Conservation (phyloP, 768 basidiomycete genomes). For the Suillus alpinus region DNA sequence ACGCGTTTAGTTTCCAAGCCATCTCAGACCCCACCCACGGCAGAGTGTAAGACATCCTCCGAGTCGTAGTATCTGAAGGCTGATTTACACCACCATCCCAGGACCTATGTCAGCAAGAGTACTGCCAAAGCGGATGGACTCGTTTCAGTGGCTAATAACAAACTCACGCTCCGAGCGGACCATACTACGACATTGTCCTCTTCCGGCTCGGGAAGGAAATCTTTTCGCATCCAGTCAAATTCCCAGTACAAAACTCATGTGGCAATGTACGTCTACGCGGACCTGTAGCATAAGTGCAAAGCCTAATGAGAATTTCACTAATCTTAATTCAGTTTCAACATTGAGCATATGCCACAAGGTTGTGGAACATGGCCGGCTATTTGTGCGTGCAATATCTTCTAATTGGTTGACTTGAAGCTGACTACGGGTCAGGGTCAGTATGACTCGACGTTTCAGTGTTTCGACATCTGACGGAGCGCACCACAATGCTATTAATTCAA, state of each 20-base stretch:
- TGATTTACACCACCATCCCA: slow-evolving; percentile 11
- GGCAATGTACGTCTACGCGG: slow-evolving; percentile 22
- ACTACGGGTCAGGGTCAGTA: slow-evolving; percentile 23
- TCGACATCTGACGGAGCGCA: slow-evolving; percentile 4
- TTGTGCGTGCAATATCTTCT: slow-evolving; percentile 22
- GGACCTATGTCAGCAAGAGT: slow-evolving; percentile 42
- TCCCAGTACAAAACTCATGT: slow-evolving; percentile 31
- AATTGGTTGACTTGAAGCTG: background rate
- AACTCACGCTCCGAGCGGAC: slow-evolving; percentile 32
- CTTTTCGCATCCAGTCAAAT: slow-evolving; percentile 34
- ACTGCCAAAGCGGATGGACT: slow-evolving; percentile 55
- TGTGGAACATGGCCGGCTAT: slow-evolving; percentile 39
- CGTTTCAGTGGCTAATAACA: slow-evolving; percentile 49
- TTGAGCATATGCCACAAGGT: slow-evolving; percentile 36
- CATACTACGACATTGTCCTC: slow-evolving; percentile 28
- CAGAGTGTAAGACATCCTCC: slow-evolving; percentile 23
- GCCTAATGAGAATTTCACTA: background rate
- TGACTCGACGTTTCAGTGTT: background rate
- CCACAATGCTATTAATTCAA: background rate
- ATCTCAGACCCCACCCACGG: slow-evolving; percentile 35
- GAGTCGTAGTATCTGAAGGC: background rate
- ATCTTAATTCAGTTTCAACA: slow-evolving; percentile 28
- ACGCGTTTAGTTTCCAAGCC: slow-evolving; percentile 17
- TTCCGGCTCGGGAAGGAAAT: slow-evolving; percentile 32
- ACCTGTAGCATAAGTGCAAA: background rate